Conservation (phyloP, 352 stramenopile species). For the Phytophthora vignae region DNA sequence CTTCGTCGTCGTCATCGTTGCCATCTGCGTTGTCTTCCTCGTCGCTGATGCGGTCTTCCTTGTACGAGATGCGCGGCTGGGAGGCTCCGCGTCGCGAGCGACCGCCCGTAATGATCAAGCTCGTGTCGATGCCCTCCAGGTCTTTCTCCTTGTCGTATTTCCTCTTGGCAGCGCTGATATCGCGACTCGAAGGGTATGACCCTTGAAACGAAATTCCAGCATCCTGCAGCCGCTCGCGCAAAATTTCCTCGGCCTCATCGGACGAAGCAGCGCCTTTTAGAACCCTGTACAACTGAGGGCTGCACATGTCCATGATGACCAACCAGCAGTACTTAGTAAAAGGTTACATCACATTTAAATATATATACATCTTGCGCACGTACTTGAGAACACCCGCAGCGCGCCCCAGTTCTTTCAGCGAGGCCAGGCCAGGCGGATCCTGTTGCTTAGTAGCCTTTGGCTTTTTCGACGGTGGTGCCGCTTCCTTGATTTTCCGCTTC, state of each 20-base stretch:
- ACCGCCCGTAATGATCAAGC: slow-evolving; percentile 67
- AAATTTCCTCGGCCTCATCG: slow-evolving; percentile 62
- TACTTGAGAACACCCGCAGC: slow-evolving; percentile 76
- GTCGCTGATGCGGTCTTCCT: slow-evolving; percentile 43
- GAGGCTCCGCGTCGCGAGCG: slow-evolving; percentile 38
- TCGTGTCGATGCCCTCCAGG: slow-evolving; percentile 86
- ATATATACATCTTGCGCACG: slow-evolving; percentile 14
- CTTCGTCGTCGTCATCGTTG: slow-evolving; percentile 3
- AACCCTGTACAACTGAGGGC: slow-evolving; percentile 67
- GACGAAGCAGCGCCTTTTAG: slow-evolving; percentile 54
- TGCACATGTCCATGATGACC: slow-evolving; percentile 25
- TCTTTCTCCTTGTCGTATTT: slow-evolving; percentile 78
- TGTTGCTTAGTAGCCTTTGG: slow-evolving; percentile 24
- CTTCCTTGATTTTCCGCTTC: slow-evolving; percentile 33
- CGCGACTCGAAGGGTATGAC: slow-evolving; percentile 65
- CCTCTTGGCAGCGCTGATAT: slow-evolving; percentile 73
- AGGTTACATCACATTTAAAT: background rate
- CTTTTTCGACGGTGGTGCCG: slow-evolving; percentile 34
- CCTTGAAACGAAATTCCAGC: slow-evolving; percentile 62
- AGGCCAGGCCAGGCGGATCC: slow-evolving; percentile 57
- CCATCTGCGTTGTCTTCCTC: slow-evolving; percentile 43
- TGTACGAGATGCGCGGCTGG: slow-evolving; percentile 42
- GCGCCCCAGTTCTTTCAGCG: slow-evolving; percentile 77
- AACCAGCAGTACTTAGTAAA: slow-evolving; percentile 7
- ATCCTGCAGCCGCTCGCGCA: slow-evolving; percentile 63